A percentile compares a stretch with the other conserved stretches of the same genome.
phyloP scores from a whole-genome alignment of 2,329 filamentous ascomycete species.

The Colletotrichum noveboracense region DNA sequence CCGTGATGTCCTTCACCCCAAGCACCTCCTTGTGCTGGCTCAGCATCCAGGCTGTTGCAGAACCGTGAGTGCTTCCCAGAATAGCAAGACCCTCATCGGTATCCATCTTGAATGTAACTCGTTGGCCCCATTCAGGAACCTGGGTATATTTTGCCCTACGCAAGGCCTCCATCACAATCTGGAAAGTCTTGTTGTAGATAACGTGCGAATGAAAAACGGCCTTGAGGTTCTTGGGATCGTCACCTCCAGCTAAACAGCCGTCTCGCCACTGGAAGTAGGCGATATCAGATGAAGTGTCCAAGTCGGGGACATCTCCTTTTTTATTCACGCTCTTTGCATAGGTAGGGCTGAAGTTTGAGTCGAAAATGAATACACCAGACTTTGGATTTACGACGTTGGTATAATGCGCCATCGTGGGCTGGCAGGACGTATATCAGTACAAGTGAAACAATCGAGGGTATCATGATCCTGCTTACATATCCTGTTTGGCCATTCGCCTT shows the following conservation, averaged over 20 bases:
- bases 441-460: too few relatives aligned
- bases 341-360: neutral
- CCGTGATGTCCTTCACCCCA: neutral
- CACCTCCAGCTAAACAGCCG: neutral
- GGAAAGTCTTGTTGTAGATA: neutral
- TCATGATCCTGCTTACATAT: neutral
- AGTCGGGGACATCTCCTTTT: neutral
- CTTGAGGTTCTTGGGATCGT: fast-evolving
- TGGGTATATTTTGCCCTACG: neutral
- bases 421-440: neutral
- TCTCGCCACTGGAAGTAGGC: neutral
- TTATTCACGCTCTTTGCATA: fast-evolving
- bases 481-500: neutral
- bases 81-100: neutral
- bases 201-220: neutral
- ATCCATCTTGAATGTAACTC: neutral
- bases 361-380: neutral
- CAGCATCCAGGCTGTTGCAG: neutral
- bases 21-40: neutral
- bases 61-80: neutral
- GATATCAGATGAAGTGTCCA: neutral
- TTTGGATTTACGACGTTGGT: neutral
- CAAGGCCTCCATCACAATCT: neutral
- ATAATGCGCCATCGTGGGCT: neutral
- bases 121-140: neutral